phyloP scores from a whole-genome alignment of 345 rosid species.

The Murraya koenigii region DNA sequence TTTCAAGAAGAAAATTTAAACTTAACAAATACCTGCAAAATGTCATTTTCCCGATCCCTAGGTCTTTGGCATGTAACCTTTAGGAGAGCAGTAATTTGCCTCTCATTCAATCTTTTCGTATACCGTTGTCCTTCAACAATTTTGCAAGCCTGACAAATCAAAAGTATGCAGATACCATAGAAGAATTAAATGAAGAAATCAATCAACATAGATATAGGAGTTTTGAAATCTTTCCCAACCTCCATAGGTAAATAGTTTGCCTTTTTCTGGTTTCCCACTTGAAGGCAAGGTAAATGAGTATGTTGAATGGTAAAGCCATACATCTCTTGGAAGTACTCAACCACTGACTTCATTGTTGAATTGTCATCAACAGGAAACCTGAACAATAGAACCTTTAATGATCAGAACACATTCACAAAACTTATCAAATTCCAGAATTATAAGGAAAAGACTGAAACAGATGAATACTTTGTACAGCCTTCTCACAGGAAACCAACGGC shows the following conservation, averaged over 20 bases:
- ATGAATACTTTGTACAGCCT: background rate
- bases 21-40: constrained; percentile 48
- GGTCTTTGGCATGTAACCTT: constrained; percentile 98
- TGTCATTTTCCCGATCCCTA: constrained; percentile 84
- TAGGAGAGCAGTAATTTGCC: constrained; percentile 86
- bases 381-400: constrained; percentile 8
- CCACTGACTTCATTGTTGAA: constrained; percentile 90
- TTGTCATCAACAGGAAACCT: constrained; percentile 98
- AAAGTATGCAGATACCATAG: constrained; percentile 7
- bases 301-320: constrained; percentile 92
- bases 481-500: background rate
- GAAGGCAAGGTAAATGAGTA: constrained; percentile 95
- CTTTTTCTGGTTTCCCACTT: constrained; percentile 97
- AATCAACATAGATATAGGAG: background rate
- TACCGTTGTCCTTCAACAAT: constrained; percentile 97
- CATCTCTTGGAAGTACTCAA: constrained; percentile 97
- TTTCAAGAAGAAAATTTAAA: background rate
- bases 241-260: constrained; percentile 99
- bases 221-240: constrained; percentile 32
- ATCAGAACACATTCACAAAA: constrained; percentile 10
- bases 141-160: constrained; percentile 74
- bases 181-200: background rate
- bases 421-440: background rate
- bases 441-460: background rate
- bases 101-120: constrained; percentile 90